Percentiles rank a stretch among this genome's conserved stretches.
Evolutionary conservation across 306 rosid species (phyloP).

Genomic region (Inga laurina): DNA sequence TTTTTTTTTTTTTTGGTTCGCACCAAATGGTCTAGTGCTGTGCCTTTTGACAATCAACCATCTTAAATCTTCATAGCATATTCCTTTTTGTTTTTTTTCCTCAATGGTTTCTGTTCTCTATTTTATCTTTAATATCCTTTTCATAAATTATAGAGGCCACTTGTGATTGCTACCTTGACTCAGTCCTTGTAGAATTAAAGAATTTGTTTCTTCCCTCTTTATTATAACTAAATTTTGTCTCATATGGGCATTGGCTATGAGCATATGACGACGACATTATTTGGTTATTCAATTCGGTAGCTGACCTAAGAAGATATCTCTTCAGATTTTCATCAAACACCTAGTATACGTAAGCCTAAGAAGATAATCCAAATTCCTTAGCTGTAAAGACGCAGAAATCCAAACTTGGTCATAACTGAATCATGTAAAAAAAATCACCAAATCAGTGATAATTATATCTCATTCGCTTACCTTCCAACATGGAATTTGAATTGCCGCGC

Average conservation of each 20-base stretch:
- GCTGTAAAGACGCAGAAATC: conserved; percentile 1
- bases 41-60: neutral
- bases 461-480: conserved; percentile 17
- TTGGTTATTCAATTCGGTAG: conserved; percentile 43
- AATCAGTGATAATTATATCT: neutral
- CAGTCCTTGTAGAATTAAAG: conserved; percentile 40
- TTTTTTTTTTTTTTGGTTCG: neutral
- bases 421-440: neutral
- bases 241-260: conserved; percentile 33
- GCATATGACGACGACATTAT: conserved; percentile 16
- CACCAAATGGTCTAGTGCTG: neutral
- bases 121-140: conserved; percentile 5
- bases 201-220: conserved; percentile 16
- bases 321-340: conserved; percentile 31
- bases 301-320: conserved; percentile 59
- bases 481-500: conserved; percentile 2
- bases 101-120: conserved; percentile 19
- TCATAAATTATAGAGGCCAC: conserved; percentile 38
- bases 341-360: conserved; percentile 31
- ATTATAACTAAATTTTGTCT: conserved; percentile 36
- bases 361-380: conserved; percentile 24
- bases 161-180: conserved; percentile 34
- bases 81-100: conserved; percentile 29
- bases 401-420: neutral
- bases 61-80: conserved; percentile 22